Evolutionary conservation across 371 early-diverging fungal species (phyloP).

Genomic region (Mucor ambiguus): DNA sequence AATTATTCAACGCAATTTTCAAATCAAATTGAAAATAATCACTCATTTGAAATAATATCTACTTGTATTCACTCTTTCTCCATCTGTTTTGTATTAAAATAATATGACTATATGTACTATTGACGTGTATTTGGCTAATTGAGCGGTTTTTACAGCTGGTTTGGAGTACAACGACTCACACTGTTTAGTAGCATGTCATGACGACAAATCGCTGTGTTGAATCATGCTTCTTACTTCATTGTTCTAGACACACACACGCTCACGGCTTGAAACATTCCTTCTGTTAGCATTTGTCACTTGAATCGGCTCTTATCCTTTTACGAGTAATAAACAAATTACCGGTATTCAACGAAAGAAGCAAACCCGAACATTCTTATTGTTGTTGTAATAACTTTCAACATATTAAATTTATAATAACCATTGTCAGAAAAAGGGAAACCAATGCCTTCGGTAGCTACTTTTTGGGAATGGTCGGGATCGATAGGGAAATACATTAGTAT

Average conservation of each 20-base stretch:
- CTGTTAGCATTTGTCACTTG: not conserved
- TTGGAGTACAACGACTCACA: not conserved
- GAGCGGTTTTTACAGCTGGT: not conserved
- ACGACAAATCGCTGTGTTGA: not conserved
- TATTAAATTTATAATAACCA: not conserved
- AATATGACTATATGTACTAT: not conserved
- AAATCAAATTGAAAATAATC: not conserved
- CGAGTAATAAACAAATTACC: not conserved
- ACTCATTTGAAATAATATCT: not conserved
- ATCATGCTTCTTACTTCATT: not conserved
- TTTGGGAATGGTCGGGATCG: slow-evolving; percentile 3
- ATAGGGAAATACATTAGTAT: not conserved
- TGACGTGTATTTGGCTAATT: not conserved
- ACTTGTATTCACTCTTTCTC: slow-evolving; percentile 2
- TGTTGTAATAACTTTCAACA: not conserved
- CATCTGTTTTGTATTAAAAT: not conserved
- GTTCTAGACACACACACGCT: not conserved
- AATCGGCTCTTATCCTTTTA: slow-evolving; percentile 10
- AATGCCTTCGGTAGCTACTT: not conserved
- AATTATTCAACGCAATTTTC: not conserved
- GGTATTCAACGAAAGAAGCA: not conserved
- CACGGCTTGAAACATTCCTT: not conserved
- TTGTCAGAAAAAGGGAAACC: not conserved
- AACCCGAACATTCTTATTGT: not conserved
- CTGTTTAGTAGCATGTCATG: not conserved